These are phyloP conservation scores for Diaporthe sp. DNA, from an alignment of 2,329 filamentous ascomycete species.

Conservation along the genomic window DNA sequence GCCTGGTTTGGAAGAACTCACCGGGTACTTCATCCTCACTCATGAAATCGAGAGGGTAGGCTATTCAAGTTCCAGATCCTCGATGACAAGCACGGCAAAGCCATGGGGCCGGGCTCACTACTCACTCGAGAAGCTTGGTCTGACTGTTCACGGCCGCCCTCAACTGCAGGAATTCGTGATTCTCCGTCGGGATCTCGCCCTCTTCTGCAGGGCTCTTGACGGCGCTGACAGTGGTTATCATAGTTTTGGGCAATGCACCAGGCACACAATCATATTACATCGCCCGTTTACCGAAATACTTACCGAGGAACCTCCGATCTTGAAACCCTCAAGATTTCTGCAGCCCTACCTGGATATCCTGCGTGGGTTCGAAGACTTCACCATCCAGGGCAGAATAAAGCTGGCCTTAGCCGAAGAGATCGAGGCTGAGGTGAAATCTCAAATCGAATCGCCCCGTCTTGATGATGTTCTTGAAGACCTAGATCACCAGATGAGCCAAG, in stretches of 20 bases:
- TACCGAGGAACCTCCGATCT: neutral
- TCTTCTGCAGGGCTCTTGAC: neutral
- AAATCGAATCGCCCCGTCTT: neutral
- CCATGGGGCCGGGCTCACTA: neutral
- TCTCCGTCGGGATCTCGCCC: neutral
- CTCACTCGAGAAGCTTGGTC: neutral
- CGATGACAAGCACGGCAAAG: neutral
- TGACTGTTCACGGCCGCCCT: neutral
- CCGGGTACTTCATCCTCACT: neutral
- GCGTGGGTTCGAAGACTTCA: neutral
- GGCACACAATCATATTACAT: neutral
- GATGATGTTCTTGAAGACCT: neutral
- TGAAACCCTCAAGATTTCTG: neutral
- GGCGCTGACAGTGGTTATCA: slow-evolving; percentile 7
- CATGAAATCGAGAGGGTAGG: slow-evolving; percentile 1
- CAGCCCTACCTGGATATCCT: neutral
- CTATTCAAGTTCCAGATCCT: neutral
- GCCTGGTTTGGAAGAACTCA: neutral
- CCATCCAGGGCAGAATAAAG: neutral
- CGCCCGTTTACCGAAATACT: neutral
- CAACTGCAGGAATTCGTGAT: neutral
- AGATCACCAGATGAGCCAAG: neutral
- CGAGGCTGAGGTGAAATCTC: neutral
- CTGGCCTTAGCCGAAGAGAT: neutral
- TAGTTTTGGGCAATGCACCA: neutral